Evolutionary conservation across 2,329 filamentous ascomycete species (phyloP).

Genomic region (Ophiocordyceps robertsii): DNA sequence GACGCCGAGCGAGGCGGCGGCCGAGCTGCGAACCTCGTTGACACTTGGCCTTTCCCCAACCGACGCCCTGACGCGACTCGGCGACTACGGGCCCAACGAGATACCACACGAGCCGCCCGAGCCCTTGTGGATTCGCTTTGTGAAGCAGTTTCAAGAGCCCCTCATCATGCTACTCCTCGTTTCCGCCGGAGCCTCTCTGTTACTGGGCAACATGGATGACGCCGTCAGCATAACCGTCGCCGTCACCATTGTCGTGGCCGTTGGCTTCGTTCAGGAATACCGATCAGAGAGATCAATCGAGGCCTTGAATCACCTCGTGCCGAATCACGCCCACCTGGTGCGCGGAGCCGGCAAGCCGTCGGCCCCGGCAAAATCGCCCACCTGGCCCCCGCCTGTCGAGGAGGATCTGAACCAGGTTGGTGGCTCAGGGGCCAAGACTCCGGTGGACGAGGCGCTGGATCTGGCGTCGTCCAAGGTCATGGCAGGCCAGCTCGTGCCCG

Average conservation of each 20-base stretch:
- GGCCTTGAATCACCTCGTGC: slow-evolving; percentile 83
- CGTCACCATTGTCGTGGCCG: slow-evolving; percentile 90
- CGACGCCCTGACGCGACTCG: slow-evolving; percentile 68
- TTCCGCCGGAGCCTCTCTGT: slow-evolving; percentile 74
- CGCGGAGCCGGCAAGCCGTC: slow-evolving; percentile 36
- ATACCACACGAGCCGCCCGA: slow-evolving; percentile 89
- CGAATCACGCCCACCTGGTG: slow-evolving; percentile 91
- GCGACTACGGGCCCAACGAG: slow-evolving; percentile 81
- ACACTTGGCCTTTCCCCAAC: slow-evolving; percentile 65
- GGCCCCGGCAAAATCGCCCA: slow-evolving; percentile 19
- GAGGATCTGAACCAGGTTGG: slow-evolving; percentile 29
- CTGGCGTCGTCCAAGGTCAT: slow-evolving; percentile 72
- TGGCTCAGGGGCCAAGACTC: slow-evolving; percentile 37
- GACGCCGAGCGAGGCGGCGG: slow-evolving; percentile 64
- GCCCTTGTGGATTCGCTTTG: slow-evolving; percentile 84
- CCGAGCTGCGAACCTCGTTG: slow-evolving; percentile 69
- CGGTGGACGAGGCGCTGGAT: slow-evolving; percentile 51
- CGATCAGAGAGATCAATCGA: slow-evolving; percentile 95
- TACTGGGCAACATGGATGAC: slow-evolving; percentile 90
- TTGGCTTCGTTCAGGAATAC: slow-evolving; percentile 96
- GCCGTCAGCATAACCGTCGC: slow-evolving; percentile 91
- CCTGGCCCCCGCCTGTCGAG: slow-evolving; percentile 34
- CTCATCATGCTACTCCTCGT: slow-evolving; percentile 83
- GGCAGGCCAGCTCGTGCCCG: slow-evolving; percentile 76
- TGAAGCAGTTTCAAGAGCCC: slow-evolving; percentile 95